phyloP scores from a whole-genome alignment of 768 basidiomycete species.

The Lactarius deliciosus region DNA sequence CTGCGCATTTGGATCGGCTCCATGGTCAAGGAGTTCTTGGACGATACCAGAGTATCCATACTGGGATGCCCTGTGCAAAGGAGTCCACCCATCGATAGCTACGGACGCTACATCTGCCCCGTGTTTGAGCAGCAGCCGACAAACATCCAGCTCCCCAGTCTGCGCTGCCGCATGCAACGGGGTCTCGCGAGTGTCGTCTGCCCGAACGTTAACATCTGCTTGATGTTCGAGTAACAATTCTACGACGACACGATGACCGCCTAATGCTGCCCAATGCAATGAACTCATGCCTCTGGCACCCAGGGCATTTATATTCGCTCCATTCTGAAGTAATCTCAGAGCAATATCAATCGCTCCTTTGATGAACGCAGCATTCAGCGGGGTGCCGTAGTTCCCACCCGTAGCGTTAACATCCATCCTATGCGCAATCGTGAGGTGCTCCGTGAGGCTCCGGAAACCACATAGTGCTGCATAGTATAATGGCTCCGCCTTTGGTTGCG shows the following conservation, averaged over 20 bases:
- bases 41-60: not conserved
- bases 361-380: not conserved
- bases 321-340: not conserved
- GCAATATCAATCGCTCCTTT: not conserved
- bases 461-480: conserved; percentile 15
- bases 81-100: not conserved
- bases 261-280: not conserved
- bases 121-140: not conserved
- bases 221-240: not conserved
- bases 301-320: not conserved
- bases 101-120: not conserved
- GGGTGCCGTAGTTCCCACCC: not conserved
- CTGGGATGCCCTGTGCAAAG: not conserved
- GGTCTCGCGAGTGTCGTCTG: no score
- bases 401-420: not conserved
- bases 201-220: not conserved
- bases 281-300: not conserved
- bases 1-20: not conserved
- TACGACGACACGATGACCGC: not conserved
- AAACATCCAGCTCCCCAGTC: not conserved
- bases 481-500: not conserved
- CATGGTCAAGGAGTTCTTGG: not conserved
- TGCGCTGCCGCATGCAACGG: no score
- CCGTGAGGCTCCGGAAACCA: not conserved
- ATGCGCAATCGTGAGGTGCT: not conserved